Conservation (phyloP, 805 yeast species). For the Metschnikowia peoriensis region DNA sequence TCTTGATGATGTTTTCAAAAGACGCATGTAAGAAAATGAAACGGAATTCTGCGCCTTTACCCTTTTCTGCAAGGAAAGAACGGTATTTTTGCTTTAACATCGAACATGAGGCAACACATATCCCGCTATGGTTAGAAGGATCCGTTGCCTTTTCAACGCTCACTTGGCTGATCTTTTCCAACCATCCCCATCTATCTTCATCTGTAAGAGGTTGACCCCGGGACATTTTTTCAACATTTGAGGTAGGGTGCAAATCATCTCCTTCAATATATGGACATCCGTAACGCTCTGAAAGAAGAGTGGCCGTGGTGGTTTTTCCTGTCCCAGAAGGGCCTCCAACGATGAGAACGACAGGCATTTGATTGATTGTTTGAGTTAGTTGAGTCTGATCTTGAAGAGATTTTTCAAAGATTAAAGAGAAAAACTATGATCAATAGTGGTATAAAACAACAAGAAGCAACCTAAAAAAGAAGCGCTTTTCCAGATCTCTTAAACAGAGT, state of each 20-base stretch:
- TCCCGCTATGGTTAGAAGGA: slow-evolving; percentile 18
- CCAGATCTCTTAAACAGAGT: background rate
- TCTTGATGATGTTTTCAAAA: slow-evolving; percentile 53
- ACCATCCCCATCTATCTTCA: slow-evolving; percentile 93
- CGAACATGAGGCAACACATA: slow-evolving; percentile 75
- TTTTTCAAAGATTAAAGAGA: background rate
- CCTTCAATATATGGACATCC: slow-evolving; percentile 75
- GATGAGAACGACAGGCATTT: slow-evolving; percentile 43
- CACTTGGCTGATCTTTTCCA: slow-evolving; percentile 46
- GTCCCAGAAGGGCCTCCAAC: slow-evolving; percentile 97
- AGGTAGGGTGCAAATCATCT: slow-evolving; percentile 69
- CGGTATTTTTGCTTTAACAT: slow-evolving; percentile 77
- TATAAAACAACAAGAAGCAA: background rate
- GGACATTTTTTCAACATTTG: slow-evolving; percentile 80
- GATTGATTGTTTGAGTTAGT: background rate
- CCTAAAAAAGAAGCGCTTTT: background rate
- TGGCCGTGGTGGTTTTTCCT: slow-evolving; percentile 84
- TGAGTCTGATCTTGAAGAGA: background rate
- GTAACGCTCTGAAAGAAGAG: slow-evolving; percentile 43
- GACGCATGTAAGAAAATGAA: slow-evolving; percentile 70
- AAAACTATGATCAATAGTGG: background rate
- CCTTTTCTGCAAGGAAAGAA: slow-evolving; percentile 48
- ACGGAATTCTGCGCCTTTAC: slow-evolving; percentile 40
- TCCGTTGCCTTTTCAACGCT: slow-evolving; percentile 40
- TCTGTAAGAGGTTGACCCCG: slow-evolving; percentile 78